Evolutionary conservation across 345 rosid species (phyloP).

Genomic region (Turritis glabra): DNA sequence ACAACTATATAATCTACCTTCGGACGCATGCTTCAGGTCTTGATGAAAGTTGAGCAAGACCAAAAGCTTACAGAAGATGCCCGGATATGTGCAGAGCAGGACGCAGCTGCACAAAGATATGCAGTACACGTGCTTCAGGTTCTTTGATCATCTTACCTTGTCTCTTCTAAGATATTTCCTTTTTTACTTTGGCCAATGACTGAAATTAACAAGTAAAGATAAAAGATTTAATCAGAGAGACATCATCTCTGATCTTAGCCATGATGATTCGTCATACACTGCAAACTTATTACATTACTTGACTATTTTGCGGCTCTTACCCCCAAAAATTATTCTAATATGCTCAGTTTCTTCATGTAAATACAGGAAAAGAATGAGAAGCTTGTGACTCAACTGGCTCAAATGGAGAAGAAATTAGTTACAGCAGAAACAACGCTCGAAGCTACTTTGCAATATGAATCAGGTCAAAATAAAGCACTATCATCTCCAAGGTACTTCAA

Average conservation of each 20-base stretch:
- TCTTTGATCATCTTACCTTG: slow-evolving; percentile 13
- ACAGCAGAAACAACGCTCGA: slow-evolving; percentile 91
- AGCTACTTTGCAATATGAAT: slow-evolving; percentile 82
- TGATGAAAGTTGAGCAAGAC: slow-evolving; percentile 86
- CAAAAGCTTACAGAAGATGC: slow-evolving; percentile 93
- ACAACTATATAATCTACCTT: neutral
- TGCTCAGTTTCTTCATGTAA: slow-evolving; percentile 13
- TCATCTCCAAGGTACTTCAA: slow-evolving; percentile 52
- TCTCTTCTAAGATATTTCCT: neutral
- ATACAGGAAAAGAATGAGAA: slow-evolving; percentile 88
- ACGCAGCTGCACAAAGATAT: slow-evolving; percentile 68
- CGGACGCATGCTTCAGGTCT: slow-evolving; percentile 49
- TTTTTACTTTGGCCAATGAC: neutral
- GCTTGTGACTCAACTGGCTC: slow-evolving; percentile 59
- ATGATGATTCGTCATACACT: neutral
- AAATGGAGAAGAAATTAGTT: slow-evolving; percentile 82
- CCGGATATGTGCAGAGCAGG: slow-evolving; percentile 72
- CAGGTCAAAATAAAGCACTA: slow-evolving; percentile 72
- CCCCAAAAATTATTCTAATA: neutral
- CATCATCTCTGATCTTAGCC: neutral
- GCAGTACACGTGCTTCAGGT: slow-evolving; percentile 76
- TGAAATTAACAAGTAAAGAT: neutral
- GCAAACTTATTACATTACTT: neutral
- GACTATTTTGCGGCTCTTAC: neutral
- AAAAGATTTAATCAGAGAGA: neutral